A percentile compares a stretch with the other conserved stretches of the same genome.
phyloP scores from a whole-genome alignment of 306 rosid species.

The Casuarina glauca region DNA sequence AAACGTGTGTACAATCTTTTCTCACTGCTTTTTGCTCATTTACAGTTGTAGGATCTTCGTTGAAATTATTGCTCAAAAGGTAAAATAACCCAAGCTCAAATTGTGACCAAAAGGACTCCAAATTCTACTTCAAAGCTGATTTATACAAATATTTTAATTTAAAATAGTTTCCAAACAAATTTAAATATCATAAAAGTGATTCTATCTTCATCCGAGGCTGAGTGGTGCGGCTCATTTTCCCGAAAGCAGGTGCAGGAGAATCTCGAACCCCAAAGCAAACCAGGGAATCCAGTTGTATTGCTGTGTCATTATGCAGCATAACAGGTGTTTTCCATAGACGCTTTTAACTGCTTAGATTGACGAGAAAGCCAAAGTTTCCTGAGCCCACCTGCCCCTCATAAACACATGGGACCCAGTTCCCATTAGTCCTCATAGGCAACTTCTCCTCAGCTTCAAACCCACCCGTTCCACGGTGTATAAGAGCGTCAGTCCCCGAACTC shows the following conservation, averaged over 20 bases:
- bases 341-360: neutral
- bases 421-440: constrained; percentile 24
- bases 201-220: neutral
- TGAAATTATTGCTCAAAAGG: too few relatives aligned
- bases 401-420: constrained; percentile 35
- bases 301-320: neutral
- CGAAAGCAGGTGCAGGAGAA: neutral
- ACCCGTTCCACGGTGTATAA: constrained; percentile 29
- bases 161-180: too few relatives aligned
- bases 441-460: constrained; percentile 34
- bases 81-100: too few relatives aligned
- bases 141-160: too few relatives aligned
- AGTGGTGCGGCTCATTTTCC: neutral
- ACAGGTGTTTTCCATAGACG: neutral
- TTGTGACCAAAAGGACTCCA: too few relatives aligned
- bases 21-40: neutral
- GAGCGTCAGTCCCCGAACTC: neutral
- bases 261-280: neutral
- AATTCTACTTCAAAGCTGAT: too few relatives aligned
- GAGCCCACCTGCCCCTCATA: neutral
- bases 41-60: too few relatives aligned
- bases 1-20: neutral
- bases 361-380: constrained; percentile 23
- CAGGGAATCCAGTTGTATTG: constrained; percentile 8
- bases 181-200: too few relatives aligned